Percentiles rank a stretch among this genome's conserved stretches.
These are phyloP conservation scores for Bipolaris sorokiniana DNA, from an alignment of 2,329 filamentous ascomycete genomes.

Conservation along the genomic window DNA sequence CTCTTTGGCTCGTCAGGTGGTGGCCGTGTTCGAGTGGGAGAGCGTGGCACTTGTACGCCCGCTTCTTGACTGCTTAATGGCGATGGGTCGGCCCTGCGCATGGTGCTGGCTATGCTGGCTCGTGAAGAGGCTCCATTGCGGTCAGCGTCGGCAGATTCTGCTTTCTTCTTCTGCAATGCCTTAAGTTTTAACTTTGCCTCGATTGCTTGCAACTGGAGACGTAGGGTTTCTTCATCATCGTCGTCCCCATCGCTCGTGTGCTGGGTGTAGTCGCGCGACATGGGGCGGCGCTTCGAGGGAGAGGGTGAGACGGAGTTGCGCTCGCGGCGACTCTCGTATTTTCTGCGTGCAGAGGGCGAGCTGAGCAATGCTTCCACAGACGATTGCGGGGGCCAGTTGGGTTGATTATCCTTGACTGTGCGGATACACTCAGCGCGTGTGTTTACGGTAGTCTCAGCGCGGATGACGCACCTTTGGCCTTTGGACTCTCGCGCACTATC, in stretches of 20 bases:
- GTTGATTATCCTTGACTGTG: constrained; percentile 48
- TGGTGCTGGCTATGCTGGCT: constrained; percentile 32
- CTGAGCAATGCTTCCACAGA: constrained; percentile 67
- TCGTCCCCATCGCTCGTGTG: constrained; percentile 55
- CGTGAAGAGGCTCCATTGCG: constrained; percentile 34
- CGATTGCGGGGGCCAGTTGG: constrained; percentile 67
- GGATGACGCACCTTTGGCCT: constrained; percentile 45
- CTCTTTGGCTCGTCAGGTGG: constrained; percentile 66
- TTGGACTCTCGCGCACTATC: constrained; percentile 57
- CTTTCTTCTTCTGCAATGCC: constrained; percentile 69
- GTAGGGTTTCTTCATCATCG: constrained; percentile 77
- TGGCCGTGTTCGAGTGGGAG: constrained; percentile 63
- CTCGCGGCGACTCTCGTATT: constrained; percentile 68
- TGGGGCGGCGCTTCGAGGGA: constrained; percentile 57
- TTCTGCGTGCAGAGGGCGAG: constrained; percentile 80
- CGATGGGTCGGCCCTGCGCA: constrained; percentile 32
- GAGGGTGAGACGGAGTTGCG: constrained; percentile 64
- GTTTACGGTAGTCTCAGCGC: not conserved
- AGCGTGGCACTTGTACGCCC: constrained; percentile 76
- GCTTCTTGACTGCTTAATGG: constrained; percentile 31
- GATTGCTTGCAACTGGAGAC: constrained; percentile 85
- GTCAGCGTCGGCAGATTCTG: constrained; percentile 31
- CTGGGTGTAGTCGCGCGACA: constrained; percentile 24
- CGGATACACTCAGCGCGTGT: constrained; percentile 21
- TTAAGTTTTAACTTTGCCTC: constrained; percentile 88